Evolutionary conservation across 495 filamentous ascomycete species (phyloP).

Genomic region (Aspergillus bridgeri): DNA sequence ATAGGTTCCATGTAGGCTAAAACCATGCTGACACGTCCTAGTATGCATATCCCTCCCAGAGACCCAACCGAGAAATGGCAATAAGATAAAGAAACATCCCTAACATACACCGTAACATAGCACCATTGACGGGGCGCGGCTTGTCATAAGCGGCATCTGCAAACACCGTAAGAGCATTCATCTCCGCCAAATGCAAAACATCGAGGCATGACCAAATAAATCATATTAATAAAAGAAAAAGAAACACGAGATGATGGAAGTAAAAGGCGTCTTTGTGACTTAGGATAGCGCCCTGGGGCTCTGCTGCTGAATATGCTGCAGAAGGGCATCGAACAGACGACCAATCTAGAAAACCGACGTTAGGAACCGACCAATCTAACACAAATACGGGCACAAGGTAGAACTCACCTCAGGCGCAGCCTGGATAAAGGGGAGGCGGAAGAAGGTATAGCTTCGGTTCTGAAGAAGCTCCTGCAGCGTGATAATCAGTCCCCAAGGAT

Average conservation of each 20-base stretch:
- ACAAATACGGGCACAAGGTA: neutral
- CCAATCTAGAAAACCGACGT: slow-evolving; percentile 34
- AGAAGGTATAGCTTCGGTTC: slow-evolving; percentile 85
- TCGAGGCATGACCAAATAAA: slow-evolving; percentile 23
- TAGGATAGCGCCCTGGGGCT: slow-evolving; percentile 43
- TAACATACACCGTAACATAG: slow-evolving; percentile 22
- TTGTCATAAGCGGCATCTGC: slow-evolving; percentile 27
- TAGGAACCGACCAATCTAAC: slow-evolving; percentile 5
- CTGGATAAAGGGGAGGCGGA: slow-evolving; percentile 89
- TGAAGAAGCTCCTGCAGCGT: slow-evolving; percentile 87
- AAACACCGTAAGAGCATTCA: slow-evolving; percentile 28
- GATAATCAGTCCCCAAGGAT: slow-evolving; percentile 94
- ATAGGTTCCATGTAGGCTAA: slow-evolving; percentile 20
- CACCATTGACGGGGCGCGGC: slow-evolving; percentile 17
- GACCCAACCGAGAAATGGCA: slow-evolving; percentile 34
- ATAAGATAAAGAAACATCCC: slow-evolving; percentile 26
- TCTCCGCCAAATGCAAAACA: slow-evolving; percentile 26
- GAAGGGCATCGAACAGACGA: slow-evolving; percentile 48
- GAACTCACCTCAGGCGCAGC: slow-evolving; percentile 71
- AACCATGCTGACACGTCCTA: slow-evolving; percentile 26
- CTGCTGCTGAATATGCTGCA: slow-evolving; percentile 50
- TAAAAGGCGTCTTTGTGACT: slow-evolving; percentile 16
- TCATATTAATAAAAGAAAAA: slow-evolving; percentile 23
- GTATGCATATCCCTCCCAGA: slow-evolving; percentile 28
- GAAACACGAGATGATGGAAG: slow-evolving; percentile 1